Evolutionary conservation across 2,329 filamentous ascomycete species (phyloP), one percentile per base, ranked within the genome.

Genomic region (Pseudogymnoascus sp.): DNA sequence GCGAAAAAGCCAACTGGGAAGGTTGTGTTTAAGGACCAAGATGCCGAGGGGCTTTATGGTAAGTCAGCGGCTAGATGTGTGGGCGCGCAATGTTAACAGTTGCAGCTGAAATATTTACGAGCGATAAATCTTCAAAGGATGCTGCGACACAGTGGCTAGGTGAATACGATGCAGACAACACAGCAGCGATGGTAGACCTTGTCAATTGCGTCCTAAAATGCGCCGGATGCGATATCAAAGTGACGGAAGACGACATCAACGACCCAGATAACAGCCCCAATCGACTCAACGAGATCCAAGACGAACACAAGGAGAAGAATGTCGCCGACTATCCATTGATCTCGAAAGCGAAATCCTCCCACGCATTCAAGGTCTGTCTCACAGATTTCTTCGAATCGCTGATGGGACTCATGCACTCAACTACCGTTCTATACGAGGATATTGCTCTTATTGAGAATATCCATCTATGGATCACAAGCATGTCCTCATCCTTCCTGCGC

Each of bases 251-350:
- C 71, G 92, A 97, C 72, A 90, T 97, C 66, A 86, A 87, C 67
- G 93, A 99, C 72, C 86, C 91, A 6, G 94, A 99, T 72, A 92
- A 94, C 70, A 90, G 88, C 58, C 85, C 89, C 15, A 87, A 86
- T 70, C 87, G 86, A 70, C 78, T 99, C 52, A 80, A 82, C 21
- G 92, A 97, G 69, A 80, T 99, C n/a, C 90, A 97, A 74, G 87
- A 89, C 65, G 86, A 92, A 65, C 96, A 92, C 72, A 88, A 94
- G 74, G 85, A 87, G 79, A 83, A 88, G 80, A 85, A 89, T 72
- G 87, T 93, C 59, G 88, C 89, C 33, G 94, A 97, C 58, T 99
- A 99, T 70, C 94, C 94, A 39, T 82, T 99, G 48, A 89, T 96
- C 63, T 89, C 91, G 13, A 92, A 87, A 75, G 82, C 87, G 39